phyloP scores from a whole-genome alignment of 2,329 filamentous ascomycete species.

The Penicillium griseofulvum region DNA sequence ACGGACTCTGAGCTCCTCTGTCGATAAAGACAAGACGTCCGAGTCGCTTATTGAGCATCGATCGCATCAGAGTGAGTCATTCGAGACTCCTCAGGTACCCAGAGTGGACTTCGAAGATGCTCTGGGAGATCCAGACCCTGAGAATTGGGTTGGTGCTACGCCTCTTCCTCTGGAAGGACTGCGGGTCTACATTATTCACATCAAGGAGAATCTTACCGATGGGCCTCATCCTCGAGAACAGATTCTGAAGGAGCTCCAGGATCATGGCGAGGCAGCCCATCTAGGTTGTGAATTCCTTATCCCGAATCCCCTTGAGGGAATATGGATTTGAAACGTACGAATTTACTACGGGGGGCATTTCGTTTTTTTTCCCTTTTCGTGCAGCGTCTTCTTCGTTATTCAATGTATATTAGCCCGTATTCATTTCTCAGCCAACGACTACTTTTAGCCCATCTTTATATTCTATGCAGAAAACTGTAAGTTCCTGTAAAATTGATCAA shows the following conservation, averaged over 20 bases:
- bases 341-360: not conserved
- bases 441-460: not conserved
- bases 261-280: constrained; percentile 62
- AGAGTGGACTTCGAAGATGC: not conserved
- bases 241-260: constrained; percentile 68
- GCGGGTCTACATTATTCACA: constrained; percentile 83
- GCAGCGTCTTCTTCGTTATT: not conserved
- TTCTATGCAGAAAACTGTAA: not conserved
- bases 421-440: not conserved
- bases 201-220: constrained; percentile 82
- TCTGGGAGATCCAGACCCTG: constrained; percentile 14
- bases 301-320: constrained; percentile 62
- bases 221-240: constrained; percentile 61
- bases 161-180: constrained; percentile 64
- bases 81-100: constrained; percentile 4
- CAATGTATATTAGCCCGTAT: not conserved
- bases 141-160: constrained; percentile 17
- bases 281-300: constrained; percentile 80
- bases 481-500: too few relatives aligned
- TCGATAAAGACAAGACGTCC: constrained; percentile 2
- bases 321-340: constrained; percentile 38
- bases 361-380: not conserved
- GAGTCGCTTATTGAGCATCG: not conserved
- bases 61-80: not conserved
- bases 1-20: constrained; percentile 13